Evolutionary conservation across 805 yeast genomes (phyloP), one percentile per base, ranked within the genome.

Genomic region (Candida nitratophila): DNA sequence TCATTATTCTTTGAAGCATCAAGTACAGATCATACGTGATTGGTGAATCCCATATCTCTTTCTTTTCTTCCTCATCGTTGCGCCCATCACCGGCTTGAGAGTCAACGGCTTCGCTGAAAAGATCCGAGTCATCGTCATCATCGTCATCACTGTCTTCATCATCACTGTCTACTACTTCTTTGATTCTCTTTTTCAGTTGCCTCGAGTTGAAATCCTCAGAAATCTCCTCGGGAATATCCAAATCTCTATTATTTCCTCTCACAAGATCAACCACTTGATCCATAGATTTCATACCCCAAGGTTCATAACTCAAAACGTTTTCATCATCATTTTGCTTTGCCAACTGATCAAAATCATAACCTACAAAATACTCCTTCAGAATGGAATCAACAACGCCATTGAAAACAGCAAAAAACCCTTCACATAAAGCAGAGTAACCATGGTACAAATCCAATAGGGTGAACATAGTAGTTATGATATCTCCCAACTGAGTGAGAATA

Each of bases 391-490:
- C 66, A 4, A 86, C 60, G 22, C 78, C 81, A 43, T 75, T 75
- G 54, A 90, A 87, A 0, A 87, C 83, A 3, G 71, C 63, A 48
- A 89, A 85, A 47, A 87, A 81, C 1, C 87, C 86, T 46, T 81
- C 81, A 43, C 86, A 81, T 16, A 93, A 65, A 15, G 71, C 68
- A 2, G 80, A 66, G 59, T 91, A 91, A 0, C 91, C 95, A 63
- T 90, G 96, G 55, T 83, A 91, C 43, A 80, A 70, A 63, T 91
- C 98, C 41, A 91, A 69, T 31, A 90, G 65, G 17, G 81, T 77
- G 59, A 91, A 88, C 49, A 88, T 73, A 3, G 89, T 78, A 40
- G 79, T 75, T 11, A 47, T 43, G 17, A 91, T 66, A 59, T 91
- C 98, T 41, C 71, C 76, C 42, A 91, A 69, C 47, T 79, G 86